Conservation (phyloP, 2,329 filamentous ascomycete species). For the Colletotrichum sp. region DNA sequence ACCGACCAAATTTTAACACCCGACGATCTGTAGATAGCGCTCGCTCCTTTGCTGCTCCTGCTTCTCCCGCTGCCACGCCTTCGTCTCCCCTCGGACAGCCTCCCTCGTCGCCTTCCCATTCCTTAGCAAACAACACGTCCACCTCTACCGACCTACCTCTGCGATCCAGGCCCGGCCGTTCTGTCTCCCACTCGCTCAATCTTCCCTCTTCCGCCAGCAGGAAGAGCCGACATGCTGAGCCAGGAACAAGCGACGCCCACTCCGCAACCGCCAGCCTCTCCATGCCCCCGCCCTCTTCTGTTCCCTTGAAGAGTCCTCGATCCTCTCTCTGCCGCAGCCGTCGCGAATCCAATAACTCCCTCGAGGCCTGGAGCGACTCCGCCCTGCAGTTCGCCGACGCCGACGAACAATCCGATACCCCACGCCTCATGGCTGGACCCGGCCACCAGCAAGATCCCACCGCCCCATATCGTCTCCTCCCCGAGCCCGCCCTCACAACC, state of each 20-base stretch:
- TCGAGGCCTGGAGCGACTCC: conserved; percentile 42
- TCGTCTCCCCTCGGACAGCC: conserved; percentile 16
- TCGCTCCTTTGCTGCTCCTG: conserved; percentile 14
- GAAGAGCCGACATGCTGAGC: conserved; percentile 64
- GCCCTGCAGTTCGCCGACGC: conserved; percentile 49
- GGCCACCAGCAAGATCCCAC: conserved; percentile 26
- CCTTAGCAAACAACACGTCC: not conserved
- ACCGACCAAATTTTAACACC: conserved; percentile 26
- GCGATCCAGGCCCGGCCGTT: conserved; percentile 24
- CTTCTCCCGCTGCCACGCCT: conserved; percentile 22
- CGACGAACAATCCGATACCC: conserved; percentile 50
- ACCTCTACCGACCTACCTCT: not conserved
- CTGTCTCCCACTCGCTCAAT: conserved; percentile 37
- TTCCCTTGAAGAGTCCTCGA: conserved; percentile 46
- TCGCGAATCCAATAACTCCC: conserved; percentile 44
- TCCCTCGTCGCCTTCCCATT: not conserved
- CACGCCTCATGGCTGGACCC: conserved; percentile 44
- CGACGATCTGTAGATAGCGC: conserved; percentile 25
- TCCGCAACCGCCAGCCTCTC: conserved; percentile 66
- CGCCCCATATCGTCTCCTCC: conserved; percentile 38
- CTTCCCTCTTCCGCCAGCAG: conserved; percentile 54
- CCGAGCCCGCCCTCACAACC: conserved; percentile 52
- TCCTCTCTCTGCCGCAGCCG: conserved; percentile 45
- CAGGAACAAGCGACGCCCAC: conserved; percentile 60
- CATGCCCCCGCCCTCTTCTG: conserved; percentile 60